A percentile compares a stretch with the other conserved stretches of the same genome.
Evolutionary conservation across 768 basidiomycete species (phyloP).

Genomic region (Cyclocybe cylindracea): DNA sequence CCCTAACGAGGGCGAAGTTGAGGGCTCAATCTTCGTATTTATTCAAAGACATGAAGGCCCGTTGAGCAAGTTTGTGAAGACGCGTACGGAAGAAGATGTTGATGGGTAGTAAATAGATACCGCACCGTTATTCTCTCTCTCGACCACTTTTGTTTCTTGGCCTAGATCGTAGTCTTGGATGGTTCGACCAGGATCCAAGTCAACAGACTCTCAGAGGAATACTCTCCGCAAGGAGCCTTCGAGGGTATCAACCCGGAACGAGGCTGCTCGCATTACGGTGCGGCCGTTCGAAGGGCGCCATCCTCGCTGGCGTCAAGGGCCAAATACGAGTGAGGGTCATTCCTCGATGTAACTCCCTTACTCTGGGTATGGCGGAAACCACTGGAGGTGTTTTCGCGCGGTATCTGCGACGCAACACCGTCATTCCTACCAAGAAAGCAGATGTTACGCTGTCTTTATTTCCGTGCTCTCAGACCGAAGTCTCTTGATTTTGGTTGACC

Average conservation of each 20-base stretch:
- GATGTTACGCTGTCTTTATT: constrained; percentile 27
- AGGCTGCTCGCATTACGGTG: constrained; percentile 76
- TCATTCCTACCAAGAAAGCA: constrained; percentile 55
- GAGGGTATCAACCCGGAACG: constrained; percentile 72
- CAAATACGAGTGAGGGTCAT: constrained; percentile 44
- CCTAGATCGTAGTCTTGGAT: constrained; percentile 49
- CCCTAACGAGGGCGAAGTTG: constrained; percentile 83
- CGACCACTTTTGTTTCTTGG: neutral
- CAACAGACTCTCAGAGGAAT: constrained; percentile 65
- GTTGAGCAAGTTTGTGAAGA: constrained; percentile 85
- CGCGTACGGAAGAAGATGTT: constrained; percentile 73
- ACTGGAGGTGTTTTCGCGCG: constrained; percentile 63
- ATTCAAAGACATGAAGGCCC: constrained; percentile 81
- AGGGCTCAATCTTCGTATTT: constrained; percentile 82
- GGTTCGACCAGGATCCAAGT: constrained; percentile 75
- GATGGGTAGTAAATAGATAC: constrained; percentile 50
- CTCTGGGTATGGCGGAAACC: constrained; percentile 65
- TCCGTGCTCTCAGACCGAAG: neutral
- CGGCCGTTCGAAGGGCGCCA: constrained; percentile 69
- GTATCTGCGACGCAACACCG: constrained; percentile 47
- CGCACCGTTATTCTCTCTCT: neutral
- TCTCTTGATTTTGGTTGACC: neutral
- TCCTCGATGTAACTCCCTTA: constrained; percentile 60
- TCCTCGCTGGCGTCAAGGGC: constrained; percentile 62
- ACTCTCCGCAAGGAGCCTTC: constrained; percentile 70